Conservation (phyloP, 2,329 filamentous ascomycete genomes). For the Aaosphaeria arxii region DNA sequence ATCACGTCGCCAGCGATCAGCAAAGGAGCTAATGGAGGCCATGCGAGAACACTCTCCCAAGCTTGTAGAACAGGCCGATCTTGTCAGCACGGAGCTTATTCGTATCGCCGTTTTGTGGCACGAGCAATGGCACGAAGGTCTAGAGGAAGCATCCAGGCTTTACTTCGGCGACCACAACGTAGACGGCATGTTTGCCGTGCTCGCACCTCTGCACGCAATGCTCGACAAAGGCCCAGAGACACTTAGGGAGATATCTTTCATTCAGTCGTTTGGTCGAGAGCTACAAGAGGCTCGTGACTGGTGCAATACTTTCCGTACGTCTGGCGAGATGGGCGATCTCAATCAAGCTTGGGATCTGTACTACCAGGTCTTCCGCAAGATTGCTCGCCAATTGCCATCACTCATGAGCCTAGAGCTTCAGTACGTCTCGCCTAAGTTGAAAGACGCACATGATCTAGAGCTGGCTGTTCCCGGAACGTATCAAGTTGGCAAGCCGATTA, state of each 20-base stretch:
- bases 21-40: slow-evolving; percentile 92
- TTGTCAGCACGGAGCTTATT: slow-evolving; percentile 95
- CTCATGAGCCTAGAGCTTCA: slow-evolving; percentile 90
- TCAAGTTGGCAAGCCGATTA: slow-evolving; percentile 72
- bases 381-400: slow-evolving; percentile 88
- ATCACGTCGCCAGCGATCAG: slow-evolving; percentile 79
- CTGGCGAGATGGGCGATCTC: slow-evolving; percentile 87
- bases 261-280: slow-evolving; percentile 94
- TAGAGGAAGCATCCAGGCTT: slow-evolving; percentile 92
- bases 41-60: slow-evolving; percentile 93
- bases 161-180: slow-evolving; percentile 99
- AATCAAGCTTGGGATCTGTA: slow-evolving; percentile 99
- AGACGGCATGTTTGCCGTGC: slow-evolving; percentile 90
- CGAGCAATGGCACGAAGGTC: slow-evolving; percentile 96
- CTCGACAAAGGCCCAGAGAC: slow-evolving; percentile 90
- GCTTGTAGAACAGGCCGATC: slow-evolving; percentile 90
- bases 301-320: slow-evolving; percentile 87
- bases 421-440: slow-evolving; percentile 93
- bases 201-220: slow-evolving; percentile 87
- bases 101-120: slow-evolving; percentile 97
- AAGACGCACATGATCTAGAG: slow-evolving; percentile 80
- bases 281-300: slow-evolving; percentile 93
- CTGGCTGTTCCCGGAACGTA: slow-evolving; percentile 96
- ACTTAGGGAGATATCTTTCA: slow-evolving; percentile 91
- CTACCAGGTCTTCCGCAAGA: slow-evolving; percentile 96